phyloP scores from a whole-genome alignment of 805 yeast genomes.

The Candida namnaoensis region DNA sequence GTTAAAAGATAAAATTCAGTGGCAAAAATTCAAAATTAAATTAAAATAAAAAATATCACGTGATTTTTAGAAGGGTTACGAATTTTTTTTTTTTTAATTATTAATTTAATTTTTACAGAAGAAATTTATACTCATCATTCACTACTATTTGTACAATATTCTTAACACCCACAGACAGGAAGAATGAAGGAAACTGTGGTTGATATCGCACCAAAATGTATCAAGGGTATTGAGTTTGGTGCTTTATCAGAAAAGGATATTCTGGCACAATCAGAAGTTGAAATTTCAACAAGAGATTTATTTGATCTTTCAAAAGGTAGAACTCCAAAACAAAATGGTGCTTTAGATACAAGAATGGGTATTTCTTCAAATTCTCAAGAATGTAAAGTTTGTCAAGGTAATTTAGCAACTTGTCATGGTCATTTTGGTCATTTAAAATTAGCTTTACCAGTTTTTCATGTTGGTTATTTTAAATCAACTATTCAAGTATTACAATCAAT shows the following conservation, averaged over 20 bases:
- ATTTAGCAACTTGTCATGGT: constrained; percentile 92
- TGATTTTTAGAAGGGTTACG: no score
- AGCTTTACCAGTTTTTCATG: constrained; percentile 94
- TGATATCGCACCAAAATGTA: constrained; percentile 84
- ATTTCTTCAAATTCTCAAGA: constrained; percentile 78
- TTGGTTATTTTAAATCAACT: constrained; percentile 91
- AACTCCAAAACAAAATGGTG: constrained; percentile 75
- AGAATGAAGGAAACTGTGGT: constrained; percentile 33
- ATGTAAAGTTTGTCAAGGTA: constrained; percentile 89
- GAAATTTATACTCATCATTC: no score
- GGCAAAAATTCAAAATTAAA: no score
- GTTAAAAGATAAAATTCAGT: no score
- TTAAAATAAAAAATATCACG: no score
- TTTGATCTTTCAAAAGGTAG: constrained; percentile 89
- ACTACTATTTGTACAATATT: no score
- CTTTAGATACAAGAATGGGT: constrained; percentile 91
- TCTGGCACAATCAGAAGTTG: constrained; percentile 89
- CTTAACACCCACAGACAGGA: no score
- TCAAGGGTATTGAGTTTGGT: constrained; percentile 85
- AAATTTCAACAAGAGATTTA: constrained; percentile 82
- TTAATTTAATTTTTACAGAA: no score
- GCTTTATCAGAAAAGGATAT: constrained; percentile 90
- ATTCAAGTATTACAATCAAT: constrained; percentile 83
- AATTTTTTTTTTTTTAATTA: no score
- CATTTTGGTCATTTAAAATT: constrained; percentile 94